phyloP scores from a whole-genome alignment of 2,329 filamentous ascomycete genomes.

The Aspergillus intermedius region DNA sequence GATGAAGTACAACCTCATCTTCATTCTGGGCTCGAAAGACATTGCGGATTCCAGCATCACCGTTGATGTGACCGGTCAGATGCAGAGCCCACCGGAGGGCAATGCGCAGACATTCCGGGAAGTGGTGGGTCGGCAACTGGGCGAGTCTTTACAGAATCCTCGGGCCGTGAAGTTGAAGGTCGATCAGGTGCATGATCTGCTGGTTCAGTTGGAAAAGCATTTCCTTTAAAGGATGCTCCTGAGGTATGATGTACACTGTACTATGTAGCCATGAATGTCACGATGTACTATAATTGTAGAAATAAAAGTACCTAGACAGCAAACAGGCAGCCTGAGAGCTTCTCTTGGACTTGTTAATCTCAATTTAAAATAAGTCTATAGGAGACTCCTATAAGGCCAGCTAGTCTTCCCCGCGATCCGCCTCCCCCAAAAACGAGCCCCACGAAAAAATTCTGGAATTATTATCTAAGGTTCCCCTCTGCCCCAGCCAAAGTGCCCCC shows the following conservation, averaged over 20 bases:
- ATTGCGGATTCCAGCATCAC: conserved; percentile 52
- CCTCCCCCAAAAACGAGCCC: not conserved
- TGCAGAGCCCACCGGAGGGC: conserved; percentile 35
- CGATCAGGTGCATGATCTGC: conserved; percentile 26
- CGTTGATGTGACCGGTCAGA: conserved; percentile 36
- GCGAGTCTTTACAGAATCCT: conserved; percentile 25
- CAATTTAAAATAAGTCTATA: too few species aligned
- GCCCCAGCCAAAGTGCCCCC: not conserved
- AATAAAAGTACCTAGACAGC: too few species aligned
- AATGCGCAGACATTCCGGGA: conserved; percentile 20
- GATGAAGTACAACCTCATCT: conserved; percentile 66
- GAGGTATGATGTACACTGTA: not conserved
- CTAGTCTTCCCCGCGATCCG: not conserved
- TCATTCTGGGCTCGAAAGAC: conserved; percentile 65
- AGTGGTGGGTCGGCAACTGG: conserved; percentile 19
- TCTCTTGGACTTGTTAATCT: too few species aligned
- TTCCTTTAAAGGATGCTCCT: conserved; percentile 24
- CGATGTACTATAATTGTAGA: not conserved
- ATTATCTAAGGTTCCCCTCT: conserved; percentile 1
- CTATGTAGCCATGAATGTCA: not conserved
- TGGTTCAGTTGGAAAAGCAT: conserved; percentile 31
- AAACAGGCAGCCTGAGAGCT: too few species aligned
- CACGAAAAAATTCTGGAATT: not conserved
- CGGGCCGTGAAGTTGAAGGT: conserved; percentile 28
- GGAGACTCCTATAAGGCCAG: too few species aligned